These are phyloP conservation scores for Rhizoclosmatium globosum DNA, from an alignment of 192 early-diverging fungal genomes.

Conservation along the genomic window DNA sequence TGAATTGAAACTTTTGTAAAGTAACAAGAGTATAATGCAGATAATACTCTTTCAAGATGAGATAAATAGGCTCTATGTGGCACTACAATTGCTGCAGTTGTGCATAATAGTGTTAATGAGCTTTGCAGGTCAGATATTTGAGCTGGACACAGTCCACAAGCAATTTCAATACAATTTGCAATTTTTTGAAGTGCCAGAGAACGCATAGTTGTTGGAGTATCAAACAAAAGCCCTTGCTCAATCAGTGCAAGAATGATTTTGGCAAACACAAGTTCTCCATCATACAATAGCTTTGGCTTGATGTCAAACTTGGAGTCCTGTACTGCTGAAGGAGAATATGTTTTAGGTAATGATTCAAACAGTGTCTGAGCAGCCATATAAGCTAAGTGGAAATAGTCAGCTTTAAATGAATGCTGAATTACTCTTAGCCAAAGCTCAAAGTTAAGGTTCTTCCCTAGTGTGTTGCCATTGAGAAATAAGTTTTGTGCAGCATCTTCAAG, in stretches of 20 bases:
- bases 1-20: slow-evolving; percentile 18
- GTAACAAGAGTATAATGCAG: neutral
- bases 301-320: neutral
- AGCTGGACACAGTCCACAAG: neutral
- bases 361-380: slow-evolving; percentile 14
- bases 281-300: neutral
- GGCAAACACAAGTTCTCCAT: slow-evolving; percentile 2
- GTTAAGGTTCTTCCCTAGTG: neutral
- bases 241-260: slow-evolving; percentile 10
- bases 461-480: neutral
- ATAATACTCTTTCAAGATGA: slow-evolving; percentile 15
- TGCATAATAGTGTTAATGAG: neutral
- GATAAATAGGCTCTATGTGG: neutral
- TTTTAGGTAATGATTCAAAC: neutral
- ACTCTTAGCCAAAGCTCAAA: slow-evolving; percentile 28
- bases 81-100: neutral
- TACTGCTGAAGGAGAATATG: neutral
- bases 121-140: neutral
- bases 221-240: slow-evolving; percentile 17
- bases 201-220: neutral
- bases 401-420: slow-evolving; percentile 12
- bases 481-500: slow-evolving; percentile 20
- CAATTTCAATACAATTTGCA: slow-evolving; percentile 9
- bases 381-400: slow-evolving; percentile 14
- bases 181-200: neutral